Base-by-base conservation (phyloP, 208 protist species). In the Crithidia thermophila region DNA sequence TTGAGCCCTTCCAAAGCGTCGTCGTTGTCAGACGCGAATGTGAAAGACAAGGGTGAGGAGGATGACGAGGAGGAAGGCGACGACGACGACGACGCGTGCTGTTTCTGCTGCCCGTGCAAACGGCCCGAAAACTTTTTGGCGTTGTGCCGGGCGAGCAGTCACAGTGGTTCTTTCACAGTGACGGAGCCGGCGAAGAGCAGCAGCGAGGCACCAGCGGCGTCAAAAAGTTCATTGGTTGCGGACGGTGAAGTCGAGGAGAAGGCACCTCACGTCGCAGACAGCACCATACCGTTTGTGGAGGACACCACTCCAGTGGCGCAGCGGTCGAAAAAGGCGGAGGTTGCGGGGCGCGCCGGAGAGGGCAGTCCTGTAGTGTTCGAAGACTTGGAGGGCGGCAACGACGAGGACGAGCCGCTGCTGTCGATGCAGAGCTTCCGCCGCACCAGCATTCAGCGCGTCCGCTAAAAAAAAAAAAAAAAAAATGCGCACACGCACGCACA, bases 81-180 rank as follows among this genome's bases (percentile, higher is more conserved):
- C 27, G 43, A 42, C 43, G 57, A 65, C 27, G 45, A 46, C 9
- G 37, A 56, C 13, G 59, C 30, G 46, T 86, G 81, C 65, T 86
- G 81, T 55, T 64, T 73, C 60, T 86, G 81, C 72, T 86, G 81
- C 65, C 81, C 76, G 4, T 86, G 81, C 60, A 67, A 49, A 9
- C 67, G 58, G 10, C 79, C 71, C 18, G 67, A 75, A 34, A 85
- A 79, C 58, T 79, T 82, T 27, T 73, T 77, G 34, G 47, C 69
- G 20, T 57, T 84, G 14, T 70, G 61, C 23, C 71, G 46, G 49
- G 40, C 53, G 6, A 47, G 18, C 16, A 59, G 39, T 7, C 57
- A 58, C 8, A 45, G 20, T 36, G 11, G 28, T 10, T 37, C 53
- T 2, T 56, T 60, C 20, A 37, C 27, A 18, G 30, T 16, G 21